Base-by-base conservation (phyloP, 768 basidiomycete genomes). In the Strobilomyces confusus region DNA sequence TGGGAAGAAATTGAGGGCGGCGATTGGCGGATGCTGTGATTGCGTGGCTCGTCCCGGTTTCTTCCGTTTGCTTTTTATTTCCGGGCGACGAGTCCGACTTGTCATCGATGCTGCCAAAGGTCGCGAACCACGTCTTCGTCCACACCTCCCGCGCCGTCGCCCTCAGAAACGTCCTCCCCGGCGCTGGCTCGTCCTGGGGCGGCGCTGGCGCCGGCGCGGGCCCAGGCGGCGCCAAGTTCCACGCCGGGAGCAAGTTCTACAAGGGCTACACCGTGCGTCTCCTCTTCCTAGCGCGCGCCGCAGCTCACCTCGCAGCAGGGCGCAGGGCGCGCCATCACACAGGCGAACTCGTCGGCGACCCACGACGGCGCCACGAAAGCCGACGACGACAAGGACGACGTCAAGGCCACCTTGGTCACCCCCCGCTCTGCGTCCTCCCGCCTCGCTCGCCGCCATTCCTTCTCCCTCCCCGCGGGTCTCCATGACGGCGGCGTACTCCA, bases 91-190 rank as follows among this genome's bases (percentile, higher is more conserved):
- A 22, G 45, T 12, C n/a, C 8, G 49, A 11, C 34, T 37, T 44
- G 46, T 53, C 57, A 46, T 56, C 60, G 20, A 92, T 92, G 90
- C 74, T 93, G 64, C 89, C 90, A 47, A 89, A 90, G 71, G 84
- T 88, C 72, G 84, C 87, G 29, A 86, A 83, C n/a, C 82, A 86
- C 47, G 75, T 92, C 48, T 72, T 92, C 32, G 81, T 90, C 56
- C 83, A 84, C 58, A 87, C 87, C 0, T 79, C 84, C 14, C 84
- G 89, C 63, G 88, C 86, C 15, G 89, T 84, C 44, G 82, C 87
- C 0, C 74, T 91, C 66, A 76, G 89, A 54, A 92, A 87, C 78
- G 90, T 87, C 50, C 77, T 91, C 51, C 86, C 79, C 3, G 68
- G 69, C 5, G 69, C 79, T 8, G 76, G 77, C 44, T 75, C 78